Conservation (phyloP, 345 rosid species). For the Syzygium aromaticum region DNA sequence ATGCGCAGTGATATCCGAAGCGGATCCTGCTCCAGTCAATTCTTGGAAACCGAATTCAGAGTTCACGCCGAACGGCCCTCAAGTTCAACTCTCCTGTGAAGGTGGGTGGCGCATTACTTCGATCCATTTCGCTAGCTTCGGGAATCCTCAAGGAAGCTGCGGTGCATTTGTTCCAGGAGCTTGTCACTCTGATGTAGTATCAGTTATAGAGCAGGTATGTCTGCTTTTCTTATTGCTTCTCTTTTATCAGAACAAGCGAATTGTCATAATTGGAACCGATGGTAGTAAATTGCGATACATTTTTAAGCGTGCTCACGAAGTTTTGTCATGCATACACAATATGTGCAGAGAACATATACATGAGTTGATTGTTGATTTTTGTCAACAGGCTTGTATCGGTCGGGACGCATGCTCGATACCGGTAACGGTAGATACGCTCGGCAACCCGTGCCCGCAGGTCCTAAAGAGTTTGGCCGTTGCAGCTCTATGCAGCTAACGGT, state of each 20-base stretch:
- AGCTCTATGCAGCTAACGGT: constrained; percentile 26
- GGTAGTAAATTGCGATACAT: not conserved
- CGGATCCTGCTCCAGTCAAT: constrained; percentile 43
- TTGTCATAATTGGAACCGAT: not conserved
- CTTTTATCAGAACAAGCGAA: not conserved
- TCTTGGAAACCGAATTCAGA: constrained; percentile 33
- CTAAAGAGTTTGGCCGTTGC: constrained; percentile 36
- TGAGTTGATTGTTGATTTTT: not conserved
- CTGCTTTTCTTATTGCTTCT: not conserved
- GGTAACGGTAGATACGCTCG: constrained; percentile 25
- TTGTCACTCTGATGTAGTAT: constrained; percentile 28
- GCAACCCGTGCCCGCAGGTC: constrained; percentile 38
- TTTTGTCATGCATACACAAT: too few relatives aligned
- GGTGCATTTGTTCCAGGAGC: constrained; percentile 32
- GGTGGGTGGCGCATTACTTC: constrained; percentile 46
- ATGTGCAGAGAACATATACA: not conserved
- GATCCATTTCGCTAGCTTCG: constrained; percentile 49
- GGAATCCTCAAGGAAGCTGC: constrained; percentile 47
- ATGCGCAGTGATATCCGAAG: constrained; percentile 38
- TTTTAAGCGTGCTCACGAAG: too few relatives aligned
- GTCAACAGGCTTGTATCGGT: constrained; percentile 46
- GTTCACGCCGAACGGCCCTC: constrained; percentile 19
- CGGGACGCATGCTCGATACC: constrained; percentile 34
- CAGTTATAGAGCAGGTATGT: constrained; percentile 30
- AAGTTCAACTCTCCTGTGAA: constrained; percentile 41